Evolutionary conservation across 2,329 filamentous ascomycete species (phyloP).

Genomic region (Fulvia fulva): DNA sequence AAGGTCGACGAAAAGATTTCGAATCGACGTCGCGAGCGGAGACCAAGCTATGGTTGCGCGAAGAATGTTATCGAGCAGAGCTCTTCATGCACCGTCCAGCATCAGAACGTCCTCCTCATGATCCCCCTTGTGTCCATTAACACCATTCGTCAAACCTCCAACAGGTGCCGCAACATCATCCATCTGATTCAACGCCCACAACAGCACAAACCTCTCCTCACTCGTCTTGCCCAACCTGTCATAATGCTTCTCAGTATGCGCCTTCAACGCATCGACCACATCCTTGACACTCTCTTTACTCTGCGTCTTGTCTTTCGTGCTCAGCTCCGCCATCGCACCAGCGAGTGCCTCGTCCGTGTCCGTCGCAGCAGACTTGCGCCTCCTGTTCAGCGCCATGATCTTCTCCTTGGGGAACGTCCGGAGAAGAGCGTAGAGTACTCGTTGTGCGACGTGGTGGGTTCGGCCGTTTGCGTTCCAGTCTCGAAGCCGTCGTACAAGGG

Average conservation of each 20-base stretch:
- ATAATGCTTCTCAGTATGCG: slow-evolving; percentile 92
- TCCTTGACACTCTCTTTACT: slow-evolving; percentile 70
- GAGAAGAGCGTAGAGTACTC: slow-evolving; percentile 74
- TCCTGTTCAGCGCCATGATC: slow-evolving; percentile 53
- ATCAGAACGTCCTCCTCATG: slow-evolving; percentile 20
- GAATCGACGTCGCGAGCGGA: no score
- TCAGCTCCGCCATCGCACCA: slow-evolving; percentile 30
- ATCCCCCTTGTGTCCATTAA: slow-evolving; percentile 8
- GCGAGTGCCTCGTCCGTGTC: slow-evolving; percentile 28
- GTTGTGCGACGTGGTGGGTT: slow-evolving; percentile 79
- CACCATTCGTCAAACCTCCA: slow-evolving; percentile 13
- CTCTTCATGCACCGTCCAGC: slow-evolving; percentile 13
- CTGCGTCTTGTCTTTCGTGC: slow-evolving; percentile 32
- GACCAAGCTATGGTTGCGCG: no score
- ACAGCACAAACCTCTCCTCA: slow-evolving; percentile 90
- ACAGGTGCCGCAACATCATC: slow-evolving; percentile 55
- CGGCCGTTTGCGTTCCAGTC: slow-evolving; percentile 98
- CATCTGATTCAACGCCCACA: slow-evolving; percentile 93
- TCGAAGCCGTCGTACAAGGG: slow-evolving; percentile 72
- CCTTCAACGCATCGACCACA: slow-evolving; percentile 78
- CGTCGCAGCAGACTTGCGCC: slow-evolving; percentile 26
- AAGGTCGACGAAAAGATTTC: no score
- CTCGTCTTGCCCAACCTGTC: slow-evolving; percentile 82
- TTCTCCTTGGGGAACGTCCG: slow-evolving; percentile 74
- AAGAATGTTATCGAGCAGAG: not conserved